phyloP scores from a whole-genome alignment of 805 yeast genomes.

The Ogataea henricii region DNA sequence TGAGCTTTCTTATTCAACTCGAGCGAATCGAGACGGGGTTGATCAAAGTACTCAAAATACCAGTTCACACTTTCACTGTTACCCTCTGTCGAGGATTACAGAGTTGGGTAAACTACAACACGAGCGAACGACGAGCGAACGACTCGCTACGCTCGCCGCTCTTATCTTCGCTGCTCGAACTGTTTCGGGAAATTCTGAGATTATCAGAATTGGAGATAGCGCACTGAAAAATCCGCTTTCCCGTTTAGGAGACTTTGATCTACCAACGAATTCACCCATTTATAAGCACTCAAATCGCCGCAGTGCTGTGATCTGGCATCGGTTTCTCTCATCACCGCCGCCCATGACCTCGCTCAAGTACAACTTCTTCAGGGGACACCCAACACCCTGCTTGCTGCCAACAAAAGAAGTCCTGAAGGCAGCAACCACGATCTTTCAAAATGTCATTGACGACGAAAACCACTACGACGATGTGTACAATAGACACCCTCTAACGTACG shows the following conservation, averaged over 20 bases:
- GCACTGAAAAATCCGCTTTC: slow-evolving; percentile 9
- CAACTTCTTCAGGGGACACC: slow-evolving; percentile 82
- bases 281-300: not conserved
- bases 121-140: too few relatives aligned
- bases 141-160: too few relatives aligned
- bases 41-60: too few relatives aligned
- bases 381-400: slow-evolving; percentile 62
- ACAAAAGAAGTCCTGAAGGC: slow-evolving; percentile 55
- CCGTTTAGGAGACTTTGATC: slow-evolving; percentile 5
- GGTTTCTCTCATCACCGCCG: not conserved
- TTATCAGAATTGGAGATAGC: not conserved
- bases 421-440: slow-evolving; percentile 46
- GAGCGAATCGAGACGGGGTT: too few relatives aligned
- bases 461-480: slow-evolving; percentile 45
- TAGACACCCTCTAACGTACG: slow-evolving; percentile 74
- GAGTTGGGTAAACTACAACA: too few relatives aligned
- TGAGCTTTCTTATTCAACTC: too few relatives aligned
- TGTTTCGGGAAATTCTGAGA: not conserved
- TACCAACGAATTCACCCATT: not conserved
- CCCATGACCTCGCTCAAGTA: slow-evolving; percentile 10
- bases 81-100: too few relatives aligned
- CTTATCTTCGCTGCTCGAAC: too few relatives aligned
- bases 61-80: too few relatives aligned
- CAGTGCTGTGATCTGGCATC: not conserved
- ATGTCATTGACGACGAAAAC: slow-evolving; percentile 38